A percentile compares a stretch with the other conserved stretches of the same genome.
Conservation (phyloP, 306 rosid genomes). For the Dryas octopetala region DNA sequence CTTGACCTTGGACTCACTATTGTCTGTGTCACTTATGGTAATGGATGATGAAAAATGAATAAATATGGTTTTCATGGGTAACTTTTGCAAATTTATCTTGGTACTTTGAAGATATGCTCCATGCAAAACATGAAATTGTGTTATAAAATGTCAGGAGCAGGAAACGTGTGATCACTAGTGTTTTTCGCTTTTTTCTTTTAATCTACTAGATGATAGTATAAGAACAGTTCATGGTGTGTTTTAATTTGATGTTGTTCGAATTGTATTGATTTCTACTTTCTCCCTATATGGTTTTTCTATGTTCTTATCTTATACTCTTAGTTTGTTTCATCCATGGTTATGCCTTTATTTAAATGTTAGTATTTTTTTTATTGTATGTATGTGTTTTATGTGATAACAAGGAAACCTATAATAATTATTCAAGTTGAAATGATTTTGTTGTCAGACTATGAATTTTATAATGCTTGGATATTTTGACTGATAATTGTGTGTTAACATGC, state of each 20-base stretch:
- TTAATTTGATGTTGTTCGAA: too few species aligned
- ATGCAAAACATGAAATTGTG: neutral
- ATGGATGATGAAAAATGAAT: neutral
- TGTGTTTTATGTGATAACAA: neutral
- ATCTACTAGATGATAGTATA: neutral
- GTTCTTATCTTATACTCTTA: neutral
- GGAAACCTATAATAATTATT: neutral
- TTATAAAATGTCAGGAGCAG: neutral
- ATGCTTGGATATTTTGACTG: slow-evolving; percentile 7
- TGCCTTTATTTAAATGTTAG: neutral
- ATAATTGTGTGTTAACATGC: slow-evolving; percentile 24
- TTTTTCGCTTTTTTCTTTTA: neutral
- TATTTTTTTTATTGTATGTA: neutral
- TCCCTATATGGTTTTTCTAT: neutral
- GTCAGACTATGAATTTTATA: neutral
- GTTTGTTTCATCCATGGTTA: neutral
- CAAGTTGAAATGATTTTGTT: neutral
- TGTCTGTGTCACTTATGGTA: neutral
- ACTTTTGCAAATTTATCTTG: neutral
- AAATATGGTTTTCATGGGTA: neutral
- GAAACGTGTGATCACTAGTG: neutral
- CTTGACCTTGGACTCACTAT: neutral
- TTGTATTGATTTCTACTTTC: neutral
- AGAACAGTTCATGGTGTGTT: too few species aligned
- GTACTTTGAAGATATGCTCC: neutral